Conservation (phyloP, 306 rosid genomes). For the Neltuma alba region DNA sequence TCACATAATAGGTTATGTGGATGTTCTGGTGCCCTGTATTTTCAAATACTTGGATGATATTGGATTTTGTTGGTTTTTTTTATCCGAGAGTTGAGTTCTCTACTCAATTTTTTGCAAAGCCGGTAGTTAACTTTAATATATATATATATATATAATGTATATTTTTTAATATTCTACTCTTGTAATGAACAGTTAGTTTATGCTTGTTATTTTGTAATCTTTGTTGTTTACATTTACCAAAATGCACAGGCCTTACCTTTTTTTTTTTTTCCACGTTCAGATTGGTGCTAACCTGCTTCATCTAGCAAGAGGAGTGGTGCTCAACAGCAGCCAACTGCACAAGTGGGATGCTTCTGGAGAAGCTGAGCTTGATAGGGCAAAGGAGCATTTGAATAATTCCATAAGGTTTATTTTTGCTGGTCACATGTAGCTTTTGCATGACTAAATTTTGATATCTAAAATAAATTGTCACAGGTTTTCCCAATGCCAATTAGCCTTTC, state of each 20-base stretch:
- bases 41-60: neutral
- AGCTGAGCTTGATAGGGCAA: slow-evolving; percentile 66
- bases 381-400: slow-evolving; percentile 55
- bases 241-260: slow-evolving; percentile 17
- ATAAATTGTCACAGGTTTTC: slow-evolving; percentile 2
- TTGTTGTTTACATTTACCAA: neutral
- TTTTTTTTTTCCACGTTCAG: slow-evolving; percentile 46
- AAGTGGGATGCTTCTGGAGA: slow-evolving; percentile 48
- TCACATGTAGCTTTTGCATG: slow-evolving; percentile 1
- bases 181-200: slow-evolving; percentile 20
- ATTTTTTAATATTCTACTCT: neutral
- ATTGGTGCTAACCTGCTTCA: slow-evolving; percentile 82
- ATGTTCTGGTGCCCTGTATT: neutral
- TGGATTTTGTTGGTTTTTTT: slow-evolving; percentile 17
- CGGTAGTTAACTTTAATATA: slow-evolving; percentile 3
- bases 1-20: neutral
- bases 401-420: slow-evolving; percentile 54
- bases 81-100: slow-evolving; percentile 23
- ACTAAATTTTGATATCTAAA: slow-evolving; percentile 25
- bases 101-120: slow-evolving; percentile 23
- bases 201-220: slow-evolving; percentile 6
- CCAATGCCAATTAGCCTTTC: slow-evolving; percentile 20
- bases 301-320: slow-evolving; percentile 67
- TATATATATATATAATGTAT: too few relatives aligned
- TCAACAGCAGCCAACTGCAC: slow-evolving; percentile 48